Evolutionary conservation across 177 flowering plant species (phyloP).

Genomic region (Vitis hybrid): DNA sequence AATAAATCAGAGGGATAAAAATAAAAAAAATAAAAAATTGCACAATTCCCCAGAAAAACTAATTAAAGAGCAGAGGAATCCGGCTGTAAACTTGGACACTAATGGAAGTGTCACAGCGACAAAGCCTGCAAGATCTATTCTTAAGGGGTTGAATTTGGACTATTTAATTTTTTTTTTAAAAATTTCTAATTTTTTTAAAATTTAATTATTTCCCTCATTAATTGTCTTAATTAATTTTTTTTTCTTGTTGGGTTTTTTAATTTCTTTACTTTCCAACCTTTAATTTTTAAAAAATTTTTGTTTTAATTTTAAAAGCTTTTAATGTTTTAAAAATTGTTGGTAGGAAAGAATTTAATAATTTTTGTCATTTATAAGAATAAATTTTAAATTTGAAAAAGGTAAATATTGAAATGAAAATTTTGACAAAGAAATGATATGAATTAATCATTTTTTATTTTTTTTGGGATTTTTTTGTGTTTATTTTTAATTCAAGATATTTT

Average conservation of each 20-base stretch:
- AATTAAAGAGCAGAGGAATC: slow-evolving; percentile 50
- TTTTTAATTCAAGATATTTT: no score
- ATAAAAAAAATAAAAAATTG: slow-evolving; percentile 1
- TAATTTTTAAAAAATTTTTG: no score
- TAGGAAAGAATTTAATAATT: no score
- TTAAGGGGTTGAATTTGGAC: slow-evolving; percentile 27
- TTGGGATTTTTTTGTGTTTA: no score
- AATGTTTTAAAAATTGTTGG: no score
- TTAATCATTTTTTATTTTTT: no score
- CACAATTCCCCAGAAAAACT: slow-evolving; percentile 17
- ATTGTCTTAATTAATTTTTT: no score
- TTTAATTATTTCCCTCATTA: not conserved
- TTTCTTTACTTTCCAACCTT: not conserved
- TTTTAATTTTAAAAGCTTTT: no score
- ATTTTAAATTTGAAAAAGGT: no score
- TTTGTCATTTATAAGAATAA: no score
- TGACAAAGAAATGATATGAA: no score
- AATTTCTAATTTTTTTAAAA: not conserved
- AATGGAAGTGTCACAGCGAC: slow-evolving; percentile 52
- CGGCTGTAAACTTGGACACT: slow-evolving; percentile 70
- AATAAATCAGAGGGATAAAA: slow-evolving; percentile 7
- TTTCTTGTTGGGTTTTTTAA: not conserved
- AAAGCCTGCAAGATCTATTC: slow-evolving; percentile 47
- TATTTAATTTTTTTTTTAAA: not conserved
- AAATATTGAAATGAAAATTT: no score